Evolutionary conservation across 306 rosid species (phyloP), one percentile per base, ranked within the genome.

Genomic region (Glycyrrhiza uralensis): DNA sequence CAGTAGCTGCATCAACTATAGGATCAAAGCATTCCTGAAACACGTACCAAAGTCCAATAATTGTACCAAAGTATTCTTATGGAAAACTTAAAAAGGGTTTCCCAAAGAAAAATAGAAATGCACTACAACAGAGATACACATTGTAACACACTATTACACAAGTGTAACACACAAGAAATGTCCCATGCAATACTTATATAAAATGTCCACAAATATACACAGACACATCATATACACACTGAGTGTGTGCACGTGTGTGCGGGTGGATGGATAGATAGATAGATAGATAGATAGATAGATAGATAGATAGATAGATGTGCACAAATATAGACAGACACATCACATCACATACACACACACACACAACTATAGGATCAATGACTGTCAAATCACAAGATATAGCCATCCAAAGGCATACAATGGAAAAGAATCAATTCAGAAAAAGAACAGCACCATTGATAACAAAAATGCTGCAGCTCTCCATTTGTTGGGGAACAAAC

Each of bases 21-120:
- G 97, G 97, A 69, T 90, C 96, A 84, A 94, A 94, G 82, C 97
- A 88, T 85, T 91, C 96, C 97, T 94, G 88, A 79, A 84, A 82
- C 73, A 65, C 5, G 54, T 67, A 56, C 20, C 66, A 33, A 12
- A 70, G 42, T 36, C 51, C 62, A 67, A 39, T 10, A 49, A 14
- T 39, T 36, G 33, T 15, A 30, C 38, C 41, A 4, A 30, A 79
- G 56, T 47, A 50, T 41, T 66, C 49, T 65, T 19, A 17, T 23
- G 55, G 47, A 36, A 33, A 67, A 60, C 65, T 46, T 23, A 39
- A 52, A 77, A 52, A 46, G 12, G 45, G 65, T 15, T 45, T 36
- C 35, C 19, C 24, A 39, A 50, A 57, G 63, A 7, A 71, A 81
- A 38, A 41, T 22, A 41, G 12, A 51, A 50, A 52, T 8, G 50